These are phyloP conservation scores for Gnetum montanum DNA, from an alignment of 75 land plant genomes.

Conservation along the genomic window DNA sequence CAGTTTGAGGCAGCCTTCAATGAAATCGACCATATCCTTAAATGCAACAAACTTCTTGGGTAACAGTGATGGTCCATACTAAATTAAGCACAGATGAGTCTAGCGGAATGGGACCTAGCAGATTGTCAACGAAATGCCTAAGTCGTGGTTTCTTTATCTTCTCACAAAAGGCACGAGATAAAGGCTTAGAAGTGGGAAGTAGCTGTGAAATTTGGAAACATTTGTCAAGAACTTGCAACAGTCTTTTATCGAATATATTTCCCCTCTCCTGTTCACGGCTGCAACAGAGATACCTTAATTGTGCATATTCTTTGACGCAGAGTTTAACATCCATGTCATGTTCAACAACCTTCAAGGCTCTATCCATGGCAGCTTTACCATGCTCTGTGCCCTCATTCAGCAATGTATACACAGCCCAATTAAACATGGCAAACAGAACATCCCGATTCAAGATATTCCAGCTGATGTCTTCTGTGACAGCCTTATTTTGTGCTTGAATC, in stretches of 20 bases:
- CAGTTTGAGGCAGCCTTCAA: constrained; percentile 52
- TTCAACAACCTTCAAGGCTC: constrained; percentile 32
- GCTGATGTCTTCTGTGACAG: background rate
- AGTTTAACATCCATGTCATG: constrained; percentile 30
- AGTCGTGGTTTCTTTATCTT: constrained; percentile 50
- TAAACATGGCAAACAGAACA: constrained; percentile 49
- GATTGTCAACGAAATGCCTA: constrained; percentile 31
- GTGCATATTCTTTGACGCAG: constrained; percentile 54
- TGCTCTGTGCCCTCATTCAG: constrained; percentile 29
- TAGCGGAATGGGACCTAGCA: constrained; percentile 45
- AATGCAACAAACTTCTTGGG: constrained; percentile 26
- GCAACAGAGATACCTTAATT: constrained; percentile 8
- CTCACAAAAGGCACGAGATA: constrained; percentile 38
- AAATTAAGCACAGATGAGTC: constrained; percentile 52
- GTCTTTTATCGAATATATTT: constrained; percentile 4
- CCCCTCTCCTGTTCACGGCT: constrained; percentile 1
- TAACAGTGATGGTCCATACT: constrained; percentile 57
- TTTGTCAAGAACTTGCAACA: constrained; percentile 19
- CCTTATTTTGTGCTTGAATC: background rate
- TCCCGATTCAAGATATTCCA: constrained; percentile 18
- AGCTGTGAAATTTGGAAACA: constrained; percentile 27
- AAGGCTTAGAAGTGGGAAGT: constrained; percentile 14
- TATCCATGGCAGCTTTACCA: constrained; percentile 39
- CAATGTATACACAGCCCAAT: constrained; percentile 41
- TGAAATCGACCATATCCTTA: constrained; percentile 48